Base-by-base conservation (phyloP, 208 protist species). In the Trypanosoma mega region DNA sequence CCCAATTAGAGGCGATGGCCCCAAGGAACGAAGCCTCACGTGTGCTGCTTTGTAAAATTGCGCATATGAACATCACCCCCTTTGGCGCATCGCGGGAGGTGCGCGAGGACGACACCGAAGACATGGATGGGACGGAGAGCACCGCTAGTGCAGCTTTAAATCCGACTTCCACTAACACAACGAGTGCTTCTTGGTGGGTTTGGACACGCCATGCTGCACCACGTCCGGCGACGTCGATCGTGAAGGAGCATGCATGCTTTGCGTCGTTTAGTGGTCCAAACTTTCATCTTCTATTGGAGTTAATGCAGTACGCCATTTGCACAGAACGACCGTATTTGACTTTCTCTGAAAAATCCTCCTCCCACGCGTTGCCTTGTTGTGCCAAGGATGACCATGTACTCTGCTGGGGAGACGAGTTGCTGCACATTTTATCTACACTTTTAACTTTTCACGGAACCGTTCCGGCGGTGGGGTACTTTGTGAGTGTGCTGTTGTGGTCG, bases 401-500 rank as follows among this genome's bases (percentile, higher is more conserved):
- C 4, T 34, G 24, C 11, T 64, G 58, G 58, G 45, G 20, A 16
- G 33, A 34, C 2, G 46, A 52, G n/a, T 48, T 64, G 18, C 49
- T 64, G 20, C 48, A 52, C 1, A 46, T 33, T 30, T 24, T 64
- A 14, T 56, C 36, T 1, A 49, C 1, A 31, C 20, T 64, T 6
- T 16, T 64, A n/a, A 48, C 49, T 12, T 64, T 64, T 56, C 58
- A 64, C 24, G 58, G 58, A 4, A 56, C 14, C 37, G 45, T 64
- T 1, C 58, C 58, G 29, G 47, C 48, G n/a, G 58, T 64, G 6
- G 58, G 58, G 1, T 48, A 48, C 16, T 64, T 64, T 56, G 3
- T 64, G 7, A 55, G 58, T 36, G 33, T 64, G 5, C 7, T 64
- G 20, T 36, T 64, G 1, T 36, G 36, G 36, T 56, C 36, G 21